Percentiles rank a stretch among this genome's conserved stretches.
These are phyloP conservation scores for Penicillium verrucosum DNA, from an alignment of 2,329 filamentous ascomycete genomes.

Conservation along the genomic window DNA sequence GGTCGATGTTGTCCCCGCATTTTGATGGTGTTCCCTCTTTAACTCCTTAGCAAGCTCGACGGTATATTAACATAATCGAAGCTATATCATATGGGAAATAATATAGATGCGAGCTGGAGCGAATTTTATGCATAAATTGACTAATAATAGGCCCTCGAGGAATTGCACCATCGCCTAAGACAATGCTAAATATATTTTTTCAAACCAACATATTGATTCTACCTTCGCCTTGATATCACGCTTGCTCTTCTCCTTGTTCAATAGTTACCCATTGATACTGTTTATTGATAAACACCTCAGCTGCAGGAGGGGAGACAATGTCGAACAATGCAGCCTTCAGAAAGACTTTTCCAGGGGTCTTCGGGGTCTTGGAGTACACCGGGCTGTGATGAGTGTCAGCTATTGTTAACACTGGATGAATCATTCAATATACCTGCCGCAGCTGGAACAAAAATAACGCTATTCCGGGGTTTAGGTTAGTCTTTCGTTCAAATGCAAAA, in stretches of 20 bases:
- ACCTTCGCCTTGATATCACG: not conserved
- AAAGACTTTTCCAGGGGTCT: conserved; percentile 17
- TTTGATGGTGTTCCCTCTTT: not conserved
- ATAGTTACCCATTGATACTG: conserved; percentile 8
- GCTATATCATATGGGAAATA: not conserved
- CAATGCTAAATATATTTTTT: not conserved
- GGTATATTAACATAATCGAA: not conserved
- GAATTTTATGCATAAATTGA: not conserved
- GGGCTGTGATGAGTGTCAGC: conserved; percentile 6
- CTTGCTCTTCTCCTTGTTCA: not conserved
- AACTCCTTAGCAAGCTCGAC: not conserved
- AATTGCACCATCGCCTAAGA: not conserved
- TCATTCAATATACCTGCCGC: conserved; percentile 19
- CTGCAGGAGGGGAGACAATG: conserved; percentile 4
- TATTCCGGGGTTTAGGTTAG: not conserved
- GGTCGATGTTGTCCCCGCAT: conserved; percentile 1
- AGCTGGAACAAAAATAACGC: conserved; percentile 25
- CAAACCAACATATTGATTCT: too few relatives aligned
- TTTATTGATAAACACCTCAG: conserved; percentile 14
- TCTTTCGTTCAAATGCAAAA: not conserved
- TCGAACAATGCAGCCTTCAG: conserved; percentile 24
- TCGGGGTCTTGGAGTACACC: conserved; percentile 13
- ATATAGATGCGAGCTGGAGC: not conserved
- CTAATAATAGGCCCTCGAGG: not conserved
- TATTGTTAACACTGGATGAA: too few relatives aligned